phyloP scores from a whole-genome alignment of 768 basidiomycete species.

The Boletus tomentosulus region DNA sequence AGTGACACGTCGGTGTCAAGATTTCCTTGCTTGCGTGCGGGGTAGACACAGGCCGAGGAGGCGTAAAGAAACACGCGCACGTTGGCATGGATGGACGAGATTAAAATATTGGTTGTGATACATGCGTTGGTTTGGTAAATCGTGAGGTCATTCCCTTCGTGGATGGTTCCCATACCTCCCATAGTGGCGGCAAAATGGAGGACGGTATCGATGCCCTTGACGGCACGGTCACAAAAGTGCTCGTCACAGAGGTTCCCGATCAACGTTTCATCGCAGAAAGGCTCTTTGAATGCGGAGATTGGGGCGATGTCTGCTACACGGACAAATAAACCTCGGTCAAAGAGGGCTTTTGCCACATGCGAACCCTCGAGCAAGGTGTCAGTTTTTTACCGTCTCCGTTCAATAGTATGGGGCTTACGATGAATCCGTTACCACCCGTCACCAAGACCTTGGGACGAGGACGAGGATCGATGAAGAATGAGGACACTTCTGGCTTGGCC shows the following conservation, averaged over 20 bases:
- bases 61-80: slow-evolving; percentile 50
- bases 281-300: slow-evolving; percentile 18
- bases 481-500: not conserved
- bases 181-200: slow-evolving; percentile 59
- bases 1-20: slow-evolving; percentile 39
- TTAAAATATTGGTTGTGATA: slow-evolving; percentile 48
- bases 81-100: slow-evolving; percentile 34
- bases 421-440: slow-evolving; percentile 52
- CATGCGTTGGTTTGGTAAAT: slow-evolving; percentile 48
- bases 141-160: slow-evolving; percentile 42
- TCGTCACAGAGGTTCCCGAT: slow-evolving; percentile 46
- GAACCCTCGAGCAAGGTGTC: slow-evolving; percentile 40
- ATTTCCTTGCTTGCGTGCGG: slow-evolving; percentile 37
- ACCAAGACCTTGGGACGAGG: slow-evolving; percentile 31
- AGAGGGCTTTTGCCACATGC: slow-evolving; percentile 43
- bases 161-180: slow-evolving; percentile 65
- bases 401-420: slow-evolving; percentile 33
- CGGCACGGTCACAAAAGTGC: slow-evolving; percentile 34
- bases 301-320: slow-evolving; percentile 42
- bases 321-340: slow-evolving; percentile 30
- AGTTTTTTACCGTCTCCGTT: not conserved
- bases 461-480: not conserved
- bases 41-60: slow-evolving; percentile 59
- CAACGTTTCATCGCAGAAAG: slow-evolving; percentile 34
- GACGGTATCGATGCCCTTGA: slow-evolving; percentile 41